A percentile compares a stretch with the other conserved stretches of the same genome.
These are phyloP conservation scores for Xylogone sp. DNA, from an alignment of 2,329 filamentous ascomycete genomes.

Conservation along the genomic window DNA sequence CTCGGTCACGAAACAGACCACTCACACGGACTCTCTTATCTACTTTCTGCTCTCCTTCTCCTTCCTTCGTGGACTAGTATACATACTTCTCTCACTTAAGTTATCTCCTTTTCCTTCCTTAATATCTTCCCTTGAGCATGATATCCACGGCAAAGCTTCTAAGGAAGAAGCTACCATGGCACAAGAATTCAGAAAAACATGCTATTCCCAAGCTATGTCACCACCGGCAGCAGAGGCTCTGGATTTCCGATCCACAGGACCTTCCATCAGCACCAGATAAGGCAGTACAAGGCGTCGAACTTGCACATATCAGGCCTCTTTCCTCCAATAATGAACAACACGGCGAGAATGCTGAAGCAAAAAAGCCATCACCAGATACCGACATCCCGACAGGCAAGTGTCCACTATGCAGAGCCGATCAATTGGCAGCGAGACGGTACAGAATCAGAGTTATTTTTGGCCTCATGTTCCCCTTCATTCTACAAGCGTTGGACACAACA, in stretches of 20 bases:
- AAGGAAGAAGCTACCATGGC: not conserved
- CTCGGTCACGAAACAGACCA: no score
- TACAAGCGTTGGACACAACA: constrained; percentile 60
- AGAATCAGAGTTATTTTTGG: constrained; percentile 56
- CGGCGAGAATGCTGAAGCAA: not conserved
- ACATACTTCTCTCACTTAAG: no score
- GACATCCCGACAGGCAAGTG: not conserved
- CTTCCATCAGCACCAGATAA: not conserved
- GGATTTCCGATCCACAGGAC: not conserved
- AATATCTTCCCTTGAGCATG: not conserved
- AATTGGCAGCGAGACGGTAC: constrained; percentile 34
- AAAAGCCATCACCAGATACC: not conserved
- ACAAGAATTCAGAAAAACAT: not conserved
- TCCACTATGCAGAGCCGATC: constrained; percentile 20
- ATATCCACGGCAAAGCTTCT: not conserved
- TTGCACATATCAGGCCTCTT: not conserved
- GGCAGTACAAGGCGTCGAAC: not conserved
- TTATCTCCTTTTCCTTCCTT: not conserved
- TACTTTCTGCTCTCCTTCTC: no score
- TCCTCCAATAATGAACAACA: not conserved
- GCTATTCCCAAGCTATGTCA: not conserved
- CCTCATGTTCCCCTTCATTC: constrained; percentile 54
- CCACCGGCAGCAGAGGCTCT: not conserved
- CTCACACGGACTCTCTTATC: no score
- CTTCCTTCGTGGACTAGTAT: no score